Percentiles rank a stretch among this genome's conserved stretches.
phyloP scores from a whole-genome alignment of 1,139 yeast species.

The Ogataea hybrid region DNA sequence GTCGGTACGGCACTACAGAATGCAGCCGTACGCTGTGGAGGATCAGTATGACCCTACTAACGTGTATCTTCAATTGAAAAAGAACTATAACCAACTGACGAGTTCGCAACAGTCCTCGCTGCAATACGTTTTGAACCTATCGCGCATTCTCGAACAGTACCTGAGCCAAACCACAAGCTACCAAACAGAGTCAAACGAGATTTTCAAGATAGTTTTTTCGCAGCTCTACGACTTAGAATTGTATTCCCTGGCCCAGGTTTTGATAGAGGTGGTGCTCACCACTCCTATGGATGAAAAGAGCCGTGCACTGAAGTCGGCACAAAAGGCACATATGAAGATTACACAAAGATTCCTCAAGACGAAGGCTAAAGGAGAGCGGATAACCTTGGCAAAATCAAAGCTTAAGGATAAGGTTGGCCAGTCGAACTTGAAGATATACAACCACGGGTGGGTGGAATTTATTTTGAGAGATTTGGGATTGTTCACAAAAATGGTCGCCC shows the following conservation, averaged over 20 bases:
- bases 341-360: conserved; percentile 6
- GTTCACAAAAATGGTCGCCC: conserved; percentile 5
- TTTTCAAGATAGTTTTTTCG: conserved; percentile 11
- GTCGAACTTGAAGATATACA: not conserved
- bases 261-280: conserved; percentile 8
- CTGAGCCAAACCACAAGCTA: conserved; percentile 2
- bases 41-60: not conserved
- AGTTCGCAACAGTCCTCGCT: not conserved
- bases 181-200: conserved; percentile 4
- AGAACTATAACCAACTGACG: conserved; percentile 1
- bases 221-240: conserved; percentile 15
- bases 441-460: conserved; percentile 5
- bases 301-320: conserved; percentile 2
- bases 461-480: conserved; percentile 1
- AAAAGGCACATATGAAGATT: conserved; percentile 8
- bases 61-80: not conserved
- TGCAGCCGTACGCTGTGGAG: conserved; percentile 8
- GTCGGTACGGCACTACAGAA: not conserved
- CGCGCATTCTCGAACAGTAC: conserved; percentile 4
- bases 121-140: conserved; percentile 5
- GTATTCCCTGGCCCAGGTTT: conserved; percentile 1
- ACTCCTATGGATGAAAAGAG: conserved; percentile 1
- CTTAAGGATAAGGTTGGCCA: not conserved
- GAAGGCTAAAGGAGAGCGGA: not conserved
- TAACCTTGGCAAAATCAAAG: not conserved